A percentile compares a stretch with the other conserved stretches of the same genome.
Evolutionary conservation across 2,329 filamentous ascomycete species (phyloP).

Genomic region (Penicillium olsonii): DNA sequence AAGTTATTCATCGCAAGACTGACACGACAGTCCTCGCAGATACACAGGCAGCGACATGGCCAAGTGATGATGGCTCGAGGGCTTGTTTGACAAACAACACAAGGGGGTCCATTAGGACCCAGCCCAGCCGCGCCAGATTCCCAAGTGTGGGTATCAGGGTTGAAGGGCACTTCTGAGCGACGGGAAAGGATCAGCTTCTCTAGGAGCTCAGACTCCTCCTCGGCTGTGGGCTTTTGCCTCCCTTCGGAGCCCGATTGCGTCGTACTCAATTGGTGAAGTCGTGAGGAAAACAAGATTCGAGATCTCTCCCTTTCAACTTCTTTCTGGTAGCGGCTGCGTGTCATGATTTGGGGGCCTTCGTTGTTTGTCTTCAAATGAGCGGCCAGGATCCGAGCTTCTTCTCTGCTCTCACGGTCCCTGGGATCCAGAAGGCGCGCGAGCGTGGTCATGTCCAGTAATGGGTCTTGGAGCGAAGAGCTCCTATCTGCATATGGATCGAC

Average conservation of each 20-base stretch:
- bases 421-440: slow-evolving; percentile 83
- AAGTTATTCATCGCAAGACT: slow-evolving; percentile 97
- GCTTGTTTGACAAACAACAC: slow-evolving; percentile 88
- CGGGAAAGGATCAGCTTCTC: slow-evolving; percentile 61
- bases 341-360: slow-evolving; percentile 65
- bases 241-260: slow-evolving; percentile 19
- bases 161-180: slow-evolving; percentile 38
- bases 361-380: slow-evolving; percentile 68
- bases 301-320: slow-evolving; percentile 69
- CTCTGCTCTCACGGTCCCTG: slow-evolving; percentile 71
- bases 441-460: slow-evolving; percentile 64
- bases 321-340: slow-evolving; percentile 73
- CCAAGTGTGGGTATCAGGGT: slow-evolving; percentile 53
- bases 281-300: slow-evolving; percentile 62
- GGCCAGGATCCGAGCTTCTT: slow-evolving; percentile 78
- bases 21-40: slow-evolving; percentile 93
- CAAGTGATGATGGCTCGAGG: slow-evolving; percentile 88
- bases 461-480: slow-evolving; percentile 60
- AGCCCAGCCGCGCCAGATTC: slow-evolving; percentile 71
- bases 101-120: slow-evolving; percentile 75
- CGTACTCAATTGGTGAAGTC: slow-evolving; percentile 31
- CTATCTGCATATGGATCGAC: slow-evolving; percentile 54
- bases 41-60: slow-evolving; percentile 91
- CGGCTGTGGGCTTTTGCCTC: slow-evolving; percentile 41
- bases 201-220: slow-evolving; percentile 60